Percentiles rank a stretch among this genome's conserved stretches.
phyloP scores from a whole-genome alignment of 2,329 filamentous ascomycete genomes.

The Zopfia rhizophila region DNA sequence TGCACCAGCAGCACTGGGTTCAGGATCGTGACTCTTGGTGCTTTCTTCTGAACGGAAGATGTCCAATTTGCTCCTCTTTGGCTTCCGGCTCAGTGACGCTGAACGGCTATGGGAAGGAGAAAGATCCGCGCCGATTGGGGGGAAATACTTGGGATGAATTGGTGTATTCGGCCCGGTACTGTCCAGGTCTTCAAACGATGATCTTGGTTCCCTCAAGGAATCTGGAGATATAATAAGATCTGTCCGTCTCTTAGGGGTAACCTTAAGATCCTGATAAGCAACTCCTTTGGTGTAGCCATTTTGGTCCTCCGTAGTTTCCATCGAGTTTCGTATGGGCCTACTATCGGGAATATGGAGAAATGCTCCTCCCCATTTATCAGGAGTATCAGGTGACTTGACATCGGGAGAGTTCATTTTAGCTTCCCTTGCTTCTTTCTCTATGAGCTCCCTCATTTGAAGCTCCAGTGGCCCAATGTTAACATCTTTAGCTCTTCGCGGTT shows the following conservation, averaged over 20 bases:
- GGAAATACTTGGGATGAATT: conserved; percentile 39
- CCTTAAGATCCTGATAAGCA: conserved; percentile 30
- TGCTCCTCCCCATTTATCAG: conserved; percentile 51
- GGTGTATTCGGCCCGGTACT: conserved; percentile 53
- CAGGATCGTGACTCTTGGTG: conserved; percentile 45
- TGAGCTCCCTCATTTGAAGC: conserved; percentile 55
- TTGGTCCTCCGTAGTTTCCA: conserved; percentile 31
- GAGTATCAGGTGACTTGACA: conserved; percentile 54
- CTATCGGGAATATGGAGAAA: conserved; percentile 30
- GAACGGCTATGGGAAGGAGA: conserved; percentile 50
- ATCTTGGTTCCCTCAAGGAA: conserved; percentile 43
- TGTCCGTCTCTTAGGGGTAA: conserved; percentile 31
- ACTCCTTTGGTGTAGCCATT: conserved; percentile 33
- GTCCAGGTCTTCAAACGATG: conserved; percentile 51
- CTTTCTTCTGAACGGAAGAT: conserved; percentile 53
- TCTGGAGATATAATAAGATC: conserved; percentile 31
- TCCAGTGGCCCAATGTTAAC: conserved; percentile 63
- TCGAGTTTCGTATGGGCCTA: conserved; percentile 29
- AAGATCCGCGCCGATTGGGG: conserved; percentile 45
- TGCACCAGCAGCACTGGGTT: conserved; percentile 28
- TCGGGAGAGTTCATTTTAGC: conserved; percentile 47
- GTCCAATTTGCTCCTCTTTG: conserved; percentile 51
- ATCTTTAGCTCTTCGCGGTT: conserved; percentile 63
- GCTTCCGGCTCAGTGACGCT: conserved; percentile 43
- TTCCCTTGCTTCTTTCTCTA: conserved; percentile 56